Percentiles rank a stretch among this genome's conserved stretches.
Evolutionary conservation across 2,329 filamentous ascomycete species (phyloP).

Genomic region (Paraphoma chrysanthemicola): DNA sequence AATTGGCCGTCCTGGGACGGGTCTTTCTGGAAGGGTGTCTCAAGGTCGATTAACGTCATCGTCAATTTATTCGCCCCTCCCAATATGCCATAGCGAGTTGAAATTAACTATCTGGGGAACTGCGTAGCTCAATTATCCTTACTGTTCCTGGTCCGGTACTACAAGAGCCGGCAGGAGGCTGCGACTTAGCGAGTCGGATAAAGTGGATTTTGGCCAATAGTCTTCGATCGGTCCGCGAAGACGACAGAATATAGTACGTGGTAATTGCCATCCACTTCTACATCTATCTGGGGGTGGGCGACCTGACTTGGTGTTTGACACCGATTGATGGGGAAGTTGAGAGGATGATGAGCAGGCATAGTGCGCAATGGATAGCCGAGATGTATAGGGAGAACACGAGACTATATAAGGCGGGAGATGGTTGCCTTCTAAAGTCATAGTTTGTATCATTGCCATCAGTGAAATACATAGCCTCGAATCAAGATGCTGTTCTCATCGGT

Average conservation of each 20-base stretch:
- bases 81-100: background rate
- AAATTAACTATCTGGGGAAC: background rate
- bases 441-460: background rate
- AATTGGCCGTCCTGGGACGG: too few species aligned
- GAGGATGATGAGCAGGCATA: conserved; percentile 20
- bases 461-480: conserved; percentile 1
- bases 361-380: background rate
- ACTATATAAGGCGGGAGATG: conserved; percentile 22
- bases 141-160: conserved; percentile 22
- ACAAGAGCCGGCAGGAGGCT: conserved; percentile 30
- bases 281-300: conserved; percentile 24
- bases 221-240: conserved; percentile 27
- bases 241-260: conserved; percentile 24
- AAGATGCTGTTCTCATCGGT: conserved; percentile 48
- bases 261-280: conserved; percentile 33
- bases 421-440: background rate
- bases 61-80: background rate
- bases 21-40: too few species aligned
- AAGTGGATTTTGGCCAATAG: conserved; percentile 27
- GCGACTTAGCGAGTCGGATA: conserved; percentile 20
- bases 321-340: conserved; percentile 5
- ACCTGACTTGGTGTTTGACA: conserved; percentile 7
- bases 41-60: background rate
- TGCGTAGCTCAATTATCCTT: background rate
- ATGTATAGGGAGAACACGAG: background rate